Evolutionary conservation across 2,329 filamentous ascomycete genomes (phyloP).

Genomic region (Eurotiales sp.): DNA sequence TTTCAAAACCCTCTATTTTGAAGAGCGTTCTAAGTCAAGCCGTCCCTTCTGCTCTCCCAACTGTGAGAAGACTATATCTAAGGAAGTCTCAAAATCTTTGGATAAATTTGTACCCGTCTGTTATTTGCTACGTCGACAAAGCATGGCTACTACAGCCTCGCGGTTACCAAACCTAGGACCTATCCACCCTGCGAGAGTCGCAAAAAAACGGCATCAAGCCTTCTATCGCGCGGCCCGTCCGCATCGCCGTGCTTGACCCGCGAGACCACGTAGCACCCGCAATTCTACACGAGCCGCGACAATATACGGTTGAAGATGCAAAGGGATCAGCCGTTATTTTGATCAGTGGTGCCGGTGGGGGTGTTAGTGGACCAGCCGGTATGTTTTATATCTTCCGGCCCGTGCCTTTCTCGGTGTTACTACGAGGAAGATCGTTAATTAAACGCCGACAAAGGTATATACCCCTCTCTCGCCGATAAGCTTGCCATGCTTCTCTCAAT

Average conservation of each 20-base stretch:
- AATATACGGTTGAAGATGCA: slow-evolving; percentile 12
- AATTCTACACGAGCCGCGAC: slow-evolving; percentile 15
- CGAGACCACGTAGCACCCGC: slow-evolving; percentile 16
- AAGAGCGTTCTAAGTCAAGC: too few relatives aligned
- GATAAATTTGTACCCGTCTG: too few relatives aligned
- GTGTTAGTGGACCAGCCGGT: slow-evolving; percentile 38
- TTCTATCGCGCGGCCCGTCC: slow-evolving; percentile 15
- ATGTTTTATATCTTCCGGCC: slow-evolving; percentile 16
- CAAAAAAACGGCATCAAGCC: slow-evolving; percentile 17
- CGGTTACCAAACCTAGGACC: slow-evolving; percentile 14
- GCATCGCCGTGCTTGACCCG: slow-evolving; percentile 15
- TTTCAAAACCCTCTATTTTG: too few relatives aligned
- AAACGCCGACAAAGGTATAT: slow-evolving; percentile 22
- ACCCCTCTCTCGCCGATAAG: slow-evolving; percentile 41
- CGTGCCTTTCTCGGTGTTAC: too few relatives aligned
- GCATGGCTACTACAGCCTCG: slow-evolving; percentile 11
- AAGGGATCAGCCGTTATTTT: slow-evolving; percentile 25
- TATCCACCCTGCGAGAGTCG: slow-evolving; percentile 17
- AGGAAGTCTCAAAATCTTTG: not conserved
- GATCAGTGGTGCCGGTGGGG: slow-evolving; percentile 34
- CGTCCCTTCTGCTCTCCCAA: too few relatives aligned
- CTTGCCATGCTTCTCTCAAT: slow-evolving; percentile 36
- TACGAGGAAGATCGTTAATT: not conserved
- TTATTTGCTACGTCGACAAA: too few relatives aligned
- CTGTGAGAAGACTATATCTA: not conserved